A percentile compares a stretch with the other conserved stretches of the same genome.
Conservation (phyloP, 2,329 filamentous ascomycete species). For the Aspergillus aculeatus region DNA sequence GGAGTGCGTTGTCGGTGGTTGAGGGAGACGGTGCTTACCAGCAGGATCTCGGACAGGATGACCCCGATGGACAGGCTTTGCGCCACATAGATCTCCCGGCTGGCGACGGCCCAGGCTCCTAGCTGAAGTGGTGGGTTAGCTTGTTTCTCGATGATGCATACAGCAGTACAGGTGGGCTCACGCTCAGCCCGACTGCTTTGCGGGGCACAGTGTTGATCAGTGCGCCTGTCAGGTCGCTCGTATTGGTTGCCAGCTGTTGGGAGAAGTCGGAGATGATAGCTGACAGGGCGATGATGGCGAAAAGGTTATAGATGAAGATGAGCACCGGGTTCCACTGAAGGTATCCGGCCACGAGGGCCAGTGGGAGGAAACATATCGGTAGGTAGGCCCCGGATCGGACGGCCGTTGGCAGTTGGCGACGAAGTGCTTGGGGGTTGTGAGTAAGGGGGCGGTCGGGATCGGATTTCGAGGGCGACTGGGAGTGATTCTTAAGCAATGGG, state of each 20-base stretch:
- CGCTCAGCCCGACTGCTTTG: constrained; percentile 60
- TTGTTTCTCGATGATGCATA: background rate
- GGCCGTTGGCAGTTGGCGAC: background rate
- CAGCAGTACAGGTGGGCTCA: constrained; percentile 50
- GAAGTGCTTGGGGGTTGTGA: background rate
- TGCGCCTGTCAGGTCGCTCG: constrained; percentile 56
- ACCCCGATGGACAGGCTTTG: constrained; percentile 89
- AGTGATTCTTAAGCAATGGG: background rate
- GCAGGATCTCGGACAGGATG: constrained; percentile 82
- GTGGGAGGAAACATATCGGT: constrained; percentile 65
- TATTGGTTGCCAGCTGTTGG: constrained; percentile 54
- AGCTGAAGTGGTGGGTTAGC: constrained; percentile 42
- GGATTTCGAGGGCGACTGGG: background rate
- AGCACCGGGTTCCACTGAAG: constrained; percentile 54
- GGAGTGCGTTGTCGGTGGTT: too few relatives aligned
- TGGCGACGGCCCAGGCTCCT: constrained; percentile 76
- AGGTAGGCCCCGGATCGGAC: constrained; percentile 36
- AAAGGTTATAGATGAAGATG: constrained; percentile 81
- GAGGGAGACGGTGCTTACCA: constrained; percentile 44
- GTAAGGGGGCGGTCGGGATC: background rate
- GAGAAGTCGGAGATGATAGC: constrained; percentile 57
- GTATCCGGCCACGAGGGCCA: constrained; percentile 70
- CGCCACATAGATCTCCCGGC: constrained; percentile 81
- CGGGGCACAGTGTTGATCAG: constrained; percentile 60
- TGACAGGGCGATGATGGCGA: constrained; percentile 60